Base-by-base conservation (phyloP, 2,329 filamentous ascomycete genomes). In the Diaporthe vaccinii region DNA sequence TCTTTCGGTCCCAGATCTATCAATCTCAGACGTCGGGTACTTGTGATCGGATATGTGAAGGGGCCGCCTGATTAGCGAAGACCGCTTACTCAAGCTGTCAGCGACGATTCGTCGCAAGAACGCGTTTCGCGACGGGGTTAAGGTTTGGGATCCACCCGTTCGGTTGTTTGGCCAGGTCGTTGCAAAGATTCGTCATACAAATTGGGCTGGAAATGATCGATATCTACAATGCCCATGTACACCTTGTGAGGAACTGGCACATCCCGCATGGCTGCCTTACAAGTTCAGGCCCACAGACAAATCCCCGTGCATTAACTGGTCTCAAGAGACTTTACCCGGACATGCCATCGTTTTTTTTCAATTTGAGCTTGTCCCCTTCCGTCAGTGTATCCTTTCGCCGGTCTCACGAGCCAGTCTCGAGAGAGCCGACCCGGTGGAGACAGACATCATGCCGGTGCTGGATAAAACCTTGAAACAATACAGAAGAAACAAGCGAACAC, bases 401-500 rank as follows among this genome's bases (percentile, higher is more conserved):
- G 34, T 12, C 28, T 28, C 46, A 53, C 39, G 28, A 39, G 28
- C 17, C 31, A 36, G 17, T n/a, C 31, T 9, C 36, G 31, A 25
- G 44, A 15, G 62, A 34, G 62, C 44, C 25, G 22, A n/a, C 46
- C 46, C 31, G n/a, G 34, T 28, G 65, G 15, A 41, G 46, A 53
- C 58, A 20, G n/a, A 53, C 7, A 53, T 68, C 31, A 68, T 53
- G 65, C 65, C 14, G 49, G 46, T 8, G 22, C 46, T 53, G 65
- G 65, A 25, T 25, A 36, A 53, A 34, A 51, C 28, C 46, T 28
- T 12, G 65, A 53, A 68, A 68, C 65, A 68, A 17, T 20, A 39
- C 65, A 39, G 46, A 68, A 53, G 65, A 68, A 68, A 68, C 65
- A 68, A 68, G 41, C 8, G 22, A 53, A 14, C 10, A 61, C 20